phyloP scores from a whole-genome alignment of 163 green algal species.

The Chloromonas sp. region DNA sequence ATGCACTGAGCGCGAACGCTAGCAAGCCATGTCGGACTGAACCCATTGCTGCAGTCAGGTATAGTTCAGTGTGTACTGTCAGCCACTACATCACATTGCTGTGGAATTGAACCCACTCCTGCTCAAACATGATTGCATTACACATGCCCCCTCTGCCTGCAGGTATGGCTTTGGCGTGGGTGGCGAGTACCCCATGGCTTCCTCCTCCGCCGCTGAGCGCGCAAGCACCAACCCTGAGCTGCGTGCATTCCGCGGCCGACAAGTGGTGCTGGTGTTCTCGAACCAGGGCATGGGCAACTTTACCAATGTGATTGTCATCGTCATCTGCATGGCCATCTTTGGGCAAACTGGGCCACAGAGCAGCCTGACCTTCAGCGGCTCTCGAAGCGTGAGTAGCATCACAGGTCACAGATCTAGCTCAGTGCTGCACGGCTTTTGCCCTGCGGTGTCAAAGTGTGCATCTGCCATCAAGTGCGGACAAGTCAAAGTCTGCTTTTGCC shows the following conservation, averaged over 20 bases:
- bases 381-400: background rate
- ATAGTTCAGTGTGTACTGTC: too few species aligned
- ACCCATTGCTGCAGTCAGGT: too few species aligned
- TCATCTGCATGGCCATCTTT: conserved; percentile 5
- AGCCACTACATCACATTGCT: background rate
- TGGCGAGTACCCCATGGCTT: conserved; percentile 71
- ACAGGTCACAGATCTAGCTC: too few species aligned
- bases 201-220: conserved; percentile 62
- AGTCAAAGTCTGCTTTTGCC: background rate
- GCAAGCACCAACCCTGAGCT: conserved; percentile 39
- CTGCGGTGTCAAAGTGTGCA: too few species aligned
- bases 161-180: conserved; percentile 68
- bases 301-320: conserved; percentile 35
- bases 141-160: background rate
- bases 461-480: too few species aligned
- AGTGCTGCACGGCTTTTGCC: too few species aligned
- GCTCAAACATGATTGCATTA: too few species aligned
- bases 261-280: conserved; percentile 57
- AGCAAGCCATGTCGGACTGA: background rate
- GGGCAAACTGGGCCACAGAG: conserved; percentile 7
- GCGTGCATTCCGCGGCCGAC: conserved; percentile 45
- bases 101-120: too few species aligned
- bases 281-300: conserved; percentile 63
- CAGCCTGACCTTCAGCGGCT: background rate
- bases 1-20: background rate